Base-by-base conservation (phyloP, 768 basidiomycete genomes). In the Xanthoconium stramineum region DNA sequence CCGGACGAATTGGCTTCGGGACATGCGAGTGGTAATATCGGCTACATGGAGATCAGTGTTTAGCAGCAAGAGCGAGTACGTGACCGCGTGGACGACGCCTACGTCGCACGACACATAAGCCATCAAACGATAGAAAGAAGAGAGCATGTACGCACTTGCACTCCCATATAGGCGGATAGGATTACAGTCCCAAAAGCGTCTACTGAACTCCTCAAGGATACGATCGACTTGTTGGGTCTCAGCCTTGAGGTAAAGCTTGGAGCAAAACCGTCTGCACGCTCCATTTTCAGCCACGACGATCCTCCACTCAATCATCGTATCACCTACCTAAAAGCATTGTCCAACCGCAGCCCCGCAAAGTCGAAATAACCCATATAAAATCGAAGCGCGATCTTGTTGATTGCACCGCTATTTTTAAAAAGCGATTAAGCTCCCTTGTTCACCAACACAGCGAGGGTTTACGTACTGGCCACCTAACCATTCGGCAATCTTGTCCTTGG, bases 21-120 rank as follows among this genome's bases (percentile, higher is more conserved):
- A 94, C 97, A 98, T 99, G 58, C 91, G 87, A 4, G 81, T 83
- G 17, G 83, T 71, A 29, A 97, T 78, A 37, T 98, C 95, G 33
- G 95, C 97, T 49, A 99, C 88, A 71, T 99, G 96, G 35, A 99
- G 81, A 70, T 99, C 97, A 29, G 97, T 99, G 75, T 99, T 99
- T 50, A 98, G 82, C 33, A 98, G 80, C 0, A 99, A 76, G 38
- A 99, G 80, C 3, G 95, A 97, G 65, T 96, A 98, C 2, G 92
- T 81, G 47, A 95, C 89, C 3, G 93, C 90, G 62, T 99, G 97
- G n/a, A 98, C 91, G 58, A 98, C 84, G 61, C 91, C 95, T 91
- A 63, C 5, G 44, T 32, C 36, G 2, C 20, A 42, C 51, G 29
- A 13, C 33, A 37, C 17, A 61, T 59, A 38, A 59, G 55, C 20